These are phyloP conservation scores for Diddensiella santjacobensis DNA, from an alignment of 805 yeast genomes.

Conservation along the genomic window DNA sequence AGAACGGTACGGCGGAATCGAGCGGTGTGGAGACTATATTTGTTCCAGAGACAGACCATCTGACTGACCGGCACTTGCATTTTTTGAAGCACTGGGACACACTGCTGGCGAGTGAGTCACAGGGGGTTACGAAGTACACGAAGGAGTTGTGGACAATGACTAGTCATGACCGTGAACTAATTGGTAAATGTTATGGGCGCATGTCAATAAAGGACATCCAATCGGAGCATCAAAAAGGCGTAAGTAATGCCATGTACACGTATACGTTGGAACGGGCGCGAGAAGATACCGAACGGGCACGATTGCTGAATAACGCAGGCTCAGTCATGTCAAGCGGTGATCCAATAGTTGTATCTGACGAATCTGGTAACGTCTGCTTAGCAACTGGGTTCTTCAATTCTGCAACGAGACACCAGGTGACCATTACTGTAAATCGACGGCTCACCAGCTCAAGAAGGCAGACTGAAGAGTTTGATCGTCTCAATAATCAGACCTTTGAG, in stretches of 20 bases:
- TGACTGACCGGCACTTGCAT: slow-evolving; percentile 43
- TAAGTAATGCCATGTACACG: slow-evolving; percentile 16
- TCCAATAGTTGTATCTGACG: slow-evolving; percentile 72
- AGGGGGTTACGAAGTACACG: slow-evolving; percentile 46
- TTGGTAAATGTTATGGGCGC: slow-evolving; percentile 57
- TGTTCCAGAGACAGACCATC: slow-evolving; percentile 48
- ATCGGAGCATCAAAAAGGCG: neutral
- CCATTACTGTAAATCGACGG: slow-evolving; percentile 52
- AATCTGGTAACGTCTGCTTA: slow-evolving; percentile 69
- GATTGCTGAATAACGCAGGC: slow-evolving; percentile 24
- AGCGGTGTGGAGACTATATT: slow-evolving; percentile 55
- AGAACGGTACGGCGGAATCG: slow-evolving; percentile 51
- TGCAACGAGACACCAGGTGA: slow-evolving; percentile 42
- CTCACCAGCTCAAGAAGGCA: slow-evolving; percentile 43
- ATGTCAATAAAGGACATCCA: slow-evolving; percentile 38
- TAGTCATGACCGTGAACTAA: slow-evolving; percentile 55
- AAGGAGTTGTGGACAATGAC: slow-evolving; percentile 69
- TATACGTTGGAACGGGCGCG: slow-evolving; percentile 15
- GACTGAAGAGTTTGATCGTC: slow-evolving; percentile 41
- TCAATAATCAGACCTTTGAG: slow-evolving; percentile 48
- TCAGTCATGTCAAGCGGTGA: slow-evolving; percentile 59
- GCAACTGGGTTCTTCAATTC: slow-evolving; percentile 56
- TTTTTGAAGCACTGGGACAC: slow-evolving; percentile 74
- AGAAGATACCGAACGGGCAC: slow-evolving; percentile 3
- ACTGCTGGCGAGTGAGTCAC: slow-evolving; percentile 70